These are phyloP conservation scores for Phytopythium delawarense DNA, from an alignment of 352 stramenopile species.

Conservation along the genomic window DNA sequence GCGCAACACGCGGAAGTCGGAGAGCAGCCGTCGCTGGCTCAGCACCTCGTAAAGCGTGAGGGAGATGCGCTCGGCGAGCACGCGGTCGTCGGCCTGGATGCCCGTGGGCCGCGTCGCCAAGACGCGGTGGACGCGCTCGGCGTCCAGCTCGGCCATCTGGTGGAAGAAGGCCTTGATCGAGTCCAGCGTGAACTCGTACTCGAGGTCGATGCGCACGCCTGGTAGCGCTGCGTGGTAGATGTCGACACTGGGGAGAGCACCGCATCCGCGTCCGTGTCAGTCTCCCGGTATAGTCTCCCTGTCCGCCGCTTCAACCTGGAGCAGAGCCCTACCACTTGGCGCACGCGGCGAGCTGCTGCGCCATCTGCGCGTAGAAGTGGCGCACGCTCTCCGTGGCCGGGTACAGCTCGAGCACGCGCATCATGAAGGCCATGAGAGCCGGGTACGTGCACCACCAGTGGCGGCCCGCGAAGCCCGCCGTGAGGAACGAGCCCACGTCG, in stretches of 20 bases:
- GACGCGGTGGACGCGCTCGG: slow-evolving; percentile 53
- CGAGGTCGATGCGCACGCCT: slow-evolving; percentile 65
- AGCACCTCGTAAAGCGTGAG: slow-evolving; percentile 77
- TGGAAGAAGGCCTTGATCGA: slow-evolving; percentile 78
- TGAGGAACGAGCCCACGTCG: slow-evolving; percentile 75
- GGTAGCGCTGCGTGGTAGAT: slow-evolving; percentile 78
- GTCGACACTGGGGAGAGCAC: slow-evolving; percentile 46
- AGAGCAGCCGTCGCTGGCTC: slow-evolving; percentile 67
- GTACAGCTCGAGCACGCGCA: slow-evolving; percentile 81
- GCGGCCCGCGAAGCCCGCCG: slow-evolving; percentile 45
- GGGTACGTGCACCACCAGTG: slow-evolving; percentile 84
- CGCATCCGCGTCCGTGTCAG: background rate
- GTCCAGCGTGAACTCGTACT: slow-evolving; percentile 67
- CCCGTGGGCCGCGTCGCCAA: slow-evolving; percentile 24
- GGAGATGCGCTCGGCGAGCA: slow-evolving; percentile 27
- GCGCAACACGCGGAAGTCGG: slow-evolving; percentile 76
- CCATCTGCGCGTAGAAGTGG: slow-evolving; percentile 72
- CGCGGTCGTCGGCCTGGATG: slow-evolving; percentile 13
- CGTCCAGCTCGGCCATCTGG: slow-evolving; percentile 69
- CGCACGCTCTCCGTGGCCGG: slow-evolving; percentile 63
- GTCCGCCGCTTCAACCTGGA: slow-evolving; percentile 1
- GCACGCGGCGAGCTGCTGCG: slow-evolving; percentile 53
- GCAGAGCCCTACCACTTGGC: slow-evolving; percentile 47
- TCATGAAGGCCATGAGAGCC: slow-evolving; percentile 85
- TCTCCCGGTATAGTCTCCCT: too few species aligned